These are phyloP conservation scores for Podaxis rugospora DNA, from an alignment of 768 basidiomycete genomes.

Conservation along the genomic window DNA sequence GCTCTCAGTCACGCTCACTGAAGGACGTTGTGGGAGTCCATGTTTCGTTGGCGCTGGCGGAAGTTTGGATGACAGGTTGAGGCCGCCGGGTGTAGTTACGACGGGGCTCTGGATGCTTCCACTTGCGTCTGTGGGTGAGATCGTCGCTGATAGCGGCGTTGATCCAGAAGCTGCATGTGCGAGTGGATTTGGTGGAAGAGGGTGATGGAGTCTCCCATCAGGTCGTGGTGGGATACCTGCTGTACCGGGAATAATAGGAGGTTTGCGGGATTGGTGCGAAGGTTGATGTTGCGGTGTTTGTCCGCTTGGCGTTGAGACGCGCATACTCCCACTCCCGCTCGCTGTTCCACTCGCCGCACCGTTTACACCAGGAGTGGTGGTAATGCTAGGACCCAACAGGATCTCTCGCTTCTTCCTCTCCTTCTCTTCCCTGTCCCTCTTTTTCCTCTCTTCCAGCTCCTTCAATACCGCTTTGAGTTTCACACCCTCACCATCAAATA, in stretches of 20 bases:
- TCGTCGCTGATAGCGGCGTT: neutral
- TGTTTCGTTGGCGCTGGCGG: neutral
- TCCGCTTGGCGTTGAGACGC: slow-evolving; percentile 10
- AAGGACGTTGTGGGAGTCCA: neutral
- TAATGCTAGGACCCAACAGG: neutral
- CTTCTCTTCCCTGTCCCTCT: slow-evolving; percentile 44
- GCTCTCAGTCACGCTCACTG: neutral
- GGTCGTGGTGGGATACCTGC: neutral
- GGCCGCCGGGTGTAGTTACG: neutral
- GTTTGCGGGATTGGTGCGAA: neutral
- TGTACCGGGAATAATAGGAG: neutral
- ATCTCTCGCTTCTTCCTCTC: slow-evolving; percentile 25
- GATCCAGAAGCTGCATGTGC: slow-evolving; percentile 3
- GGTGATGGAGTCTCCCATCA: slow-evolving; percentile 11
- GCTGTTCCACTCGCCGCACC: neutral
- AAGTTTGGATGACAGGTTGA: neutral
- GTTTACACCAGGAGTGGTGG: neutral
- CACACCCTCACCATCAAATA: slow-evolving; percentile 73
- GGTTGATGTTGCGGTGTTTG: slow-evolving; percentile 10
- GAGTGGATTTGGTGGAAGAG: slow-evolving; percentile 16
- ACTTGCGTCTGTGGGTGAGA: neutral
- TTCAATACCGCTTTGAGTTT: slow-evolving; percentile 61
- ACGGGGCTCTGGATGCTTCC: neutral
- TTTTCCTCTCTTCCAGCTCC: slow-evolving; percentile 55
- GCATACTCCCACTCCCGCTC: slow-evolving; percentile 13